Evolutionary conservation across 2,329 filamentous ascomycete species (phyloP), one percentile per base, ranked within the genome.

Genomic region (Beauveria sp.): DNA sequence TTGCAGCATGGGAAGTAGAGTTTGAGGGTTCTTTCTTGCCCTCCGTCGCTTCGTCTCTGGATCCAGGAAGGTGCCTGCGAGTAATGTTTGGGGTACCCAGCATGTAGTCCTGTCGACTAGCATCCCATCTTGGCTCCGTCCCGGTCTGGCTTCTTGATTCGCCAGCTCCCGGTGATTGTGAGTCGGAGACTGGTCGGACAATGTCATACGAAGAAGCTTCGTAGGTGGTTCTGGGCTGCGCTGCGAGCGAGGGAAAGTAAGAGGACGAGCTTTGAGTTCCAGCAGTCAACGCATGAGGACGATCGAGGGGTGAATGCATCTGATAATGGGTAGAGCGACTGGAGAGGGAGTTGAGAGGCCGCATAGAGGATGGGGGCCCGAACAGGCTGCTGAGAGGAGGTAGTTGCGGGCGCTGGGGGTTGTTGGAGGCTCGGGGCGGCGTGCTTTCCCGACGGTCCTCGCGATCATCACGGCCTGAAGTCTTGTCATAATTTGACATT

Each of bases 361-460:
- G 74, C 40, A 76, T 71, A 51, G 76, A 70, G 5, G 78, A 71
- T 12, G 78, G 74, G 6, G 79, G 79, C 3, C 80, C 81, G 66
- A 85, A 84, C 18, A 86, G 71, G 66, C 81, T 85, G 70, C 80
- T 84, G 65, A 86, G 67, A 6, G 83, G 79, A 2, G 83, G 83
- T 24, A 85, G 77, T 66, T 82, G 79, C 65, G 81, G 80, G 62
- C 77, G 75, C 53, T 57, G 69, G 63, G 24, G 69, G 65, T 63
- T 66, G 60, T 63, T 67, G 70, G 65, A 61, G 67, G 61, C 24
- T 49, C 20, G 53, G 40, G 52, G 66, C 66, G 52, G 40, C n/a
- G 50, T 49, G 14, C 26, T 40, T 56, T 46, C 59, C 38, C 49
- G 28, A 30, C 22, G 50, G 74, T 73, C 77, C 79, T 77, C 63